These are phyloP conservation scores for Stephania yunnanensis DNA, from an alignment of 164 flowering plant species.

Conservation along the genomic window DNA sequence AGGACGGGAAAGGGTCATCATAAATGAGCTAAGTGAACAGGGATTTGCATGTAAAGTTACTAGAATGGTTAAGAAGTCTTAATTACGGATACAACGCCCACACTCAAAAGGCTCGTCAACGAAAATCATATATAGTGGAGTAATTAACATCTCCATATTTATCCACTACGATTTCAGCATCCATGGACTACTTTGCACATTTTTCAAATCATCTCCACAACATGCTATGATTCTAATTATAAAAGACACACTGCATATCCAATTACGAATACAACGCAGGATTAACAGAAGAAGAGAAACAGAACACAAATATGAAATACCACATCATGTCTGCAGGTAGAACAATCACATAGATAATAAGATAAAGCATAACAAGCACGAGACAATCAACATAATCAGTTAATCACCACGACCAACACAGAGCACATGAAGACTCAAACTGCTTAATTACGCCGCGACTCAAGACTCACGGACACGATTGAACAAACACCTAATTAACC, in stretches of 20 bases:
- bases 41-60: too few species aligned
- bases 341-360: constrained; percentile 2
- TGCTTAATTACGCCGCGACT: not conserved
- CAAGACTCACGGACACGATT: not conserved
- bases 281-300: not conserved
- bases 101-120: not conserved
- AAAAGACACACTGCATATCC: not conserved
- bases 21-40: too few species aligned
- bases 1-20: too few species aligned
- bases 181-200: not conserved
- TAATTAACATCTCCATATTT: too few species aligned
- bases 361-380: constrained; percentile 8
- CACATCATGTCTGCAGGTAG: constrained; percentile 7
- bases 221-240: not conserved
- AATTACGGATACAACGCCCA: too few species aligned
- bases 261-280: not conserved
- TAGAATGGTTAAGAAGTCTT: too few species aligned
- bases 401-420: not conserved
- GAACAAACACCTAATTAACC: constrained; percentile 2
- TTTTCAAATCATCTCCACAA: not conserved
- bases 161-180: too few species aligned
- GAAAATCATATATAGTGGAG: not conserved
- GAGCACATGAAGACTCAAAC: not conserved
- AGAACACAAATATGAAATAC: constrained; percentile 11
- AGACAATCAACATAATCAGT: constrained; percentile 5